Evolutionary conservation across 768 basidiomycete genomes (phyloP), one percentile per base, ranked within the genome.

Genomic region (Suillus clintonianus): DNA sequence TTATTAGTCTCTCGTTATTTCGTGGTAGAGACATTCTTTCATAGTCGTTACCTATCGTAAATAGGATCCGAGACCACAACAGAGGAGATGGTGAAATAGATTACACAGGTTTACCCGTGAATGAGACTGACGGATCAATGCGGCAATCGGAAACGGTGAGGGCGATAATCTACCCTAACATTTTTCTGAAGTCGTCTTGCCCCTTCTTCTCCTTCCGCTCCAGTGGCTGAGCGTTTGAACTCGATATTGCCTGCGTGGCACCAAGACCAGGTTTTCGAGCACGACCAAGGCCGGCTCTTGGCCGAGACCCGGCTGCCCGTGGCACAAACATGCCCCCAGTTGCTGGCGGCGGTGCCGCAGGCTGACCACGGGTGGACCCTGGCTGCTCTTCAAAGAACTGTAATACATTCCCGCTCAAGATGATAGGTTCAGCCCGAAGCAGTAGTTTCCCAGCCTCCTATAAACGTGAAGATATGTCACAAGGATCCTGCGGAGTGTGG

Each of bases 371-470:
- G 30, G 77, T 69, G 58, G 72, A 68, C 30, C 76, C 75, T 17
- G 68, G 68, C 13, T 75, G 76, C 65, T 87, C 87, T 69, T 91
- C 90, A 0, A 79, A 76, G 57, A 98, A 74, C 45, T 84, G 70
- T 43, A 98, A 77, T 1, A 77, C 77, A 24, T 81, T 79, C 3
- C 86, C 91, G 51, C 85, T 83, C 77, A 93, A 92, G 13, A 86
- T 71, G 60, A 97, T 81, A 17, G 93, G 86, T 47, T 93, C 90
- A 4, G 87, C 70, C 9, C 84, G 83, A 30, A 97, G 79, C 8
- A 97, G 74, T 5, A 97, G 76, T 67, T 89, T 88, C 39, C 94
- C 93, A 4, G 88, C 92, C 75, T 96, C 95, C 95, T 97, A 67
- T 19, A 69, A 27, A 13, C 60, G 10, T 48, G 15, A 32, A 62